Conservation (phyloP, 2,329 filamentous ascomycete species). For the Calonectria ilicicola region DNA sequence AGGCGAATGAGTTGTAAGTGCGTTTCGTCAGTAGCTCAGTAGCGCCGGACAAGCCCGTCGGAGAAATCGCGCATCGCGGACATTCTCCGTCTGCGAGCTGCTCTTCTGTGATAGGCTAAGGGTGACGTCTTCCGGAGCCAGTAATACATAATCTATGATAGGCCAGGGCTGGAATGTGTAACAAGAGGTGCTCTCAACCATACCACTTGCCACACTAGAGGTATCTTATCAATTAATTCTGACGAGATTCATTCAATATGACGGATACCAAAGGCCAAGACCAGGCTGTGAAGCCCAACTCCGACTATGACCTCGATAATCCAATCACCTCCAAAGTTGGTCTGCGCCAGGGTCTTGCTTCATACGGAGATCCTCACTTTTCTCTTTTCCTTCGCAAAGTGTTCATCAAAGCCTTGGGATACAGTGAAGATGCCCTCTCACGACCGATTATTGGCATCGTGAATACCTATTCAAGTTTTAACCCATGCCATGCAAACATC, state of each 20-base stretch:
- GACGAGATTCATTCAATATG: conserved; percentile 24
- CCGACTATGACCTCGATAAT: conserved; percentile 71
- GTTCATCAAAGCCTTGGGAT: conserved; percentile 82
- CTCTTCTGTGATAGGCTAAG: conserved; percentile 3
- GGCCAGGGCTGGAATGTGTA: conserved; percentile 9
- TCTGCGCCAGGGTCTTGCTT: conserved; percentile 73
- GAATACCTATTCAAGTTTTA: conserved; percentile 80
- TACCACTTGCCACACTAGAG: not conserved
- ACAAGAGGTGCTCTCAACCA: not conserved
- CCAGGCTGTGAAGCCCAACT: conserved; percentile 21
- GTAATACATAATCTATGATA: conserved; percentile 40
- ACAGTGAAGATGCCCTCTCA: conserved; percentile 77
- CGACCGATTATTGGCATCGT: conserved; percentile 80
- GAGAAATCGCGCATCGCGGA: conserved; percentile 30
- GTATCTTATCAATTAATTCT: not conserved
- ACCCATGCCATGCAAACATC: conserved; percentile 79
- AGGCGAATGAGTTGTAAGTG: not conserved
- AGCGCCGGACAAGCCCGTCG: conserved; percentile 25
- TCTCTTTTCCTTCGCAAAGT: conserved; percentile 80
- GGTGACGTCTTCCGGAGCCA: conserved; percentile 25
- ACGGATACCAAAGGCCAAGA: conserved; percentile 16
- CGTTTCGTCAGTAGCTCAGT: not conserved
- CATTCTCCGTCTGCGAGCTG: conserved; percentile 26
- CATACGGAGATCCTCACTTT: conserved; percentile 81
- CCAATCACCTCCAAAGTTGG: conserved; percentile 65